These are phyloP conservation scores for Colletotrichum plurivorum DNA, from an alignment of 2,329 filamentous ascomycete genomes.

Conservation along the genomic window DNA sequence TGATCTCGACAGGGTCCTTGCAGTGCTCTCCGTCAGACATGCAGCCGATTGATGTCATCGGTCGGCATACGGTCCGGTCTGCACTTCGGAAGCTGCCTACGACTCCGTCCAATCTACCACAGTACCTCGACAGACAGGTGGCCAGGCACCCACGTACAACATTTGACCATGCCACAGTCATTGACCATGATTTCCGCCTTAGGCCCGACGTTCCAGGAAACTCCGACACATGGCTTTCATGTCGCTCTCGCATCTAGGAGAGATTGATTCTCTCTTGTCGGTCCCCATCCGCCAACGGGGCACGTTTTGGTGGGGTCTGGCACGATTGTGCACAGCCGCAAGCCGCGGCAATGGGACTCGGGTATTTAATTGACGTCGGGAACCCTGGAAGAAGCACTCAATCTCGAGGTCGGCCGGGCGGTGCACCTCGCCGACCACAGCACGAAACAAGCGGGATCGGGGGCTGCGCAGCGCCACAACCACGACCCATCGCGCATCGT, in stretches of 20 bases:
- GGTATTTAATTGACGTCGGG: slow-evolving; percentile 10
- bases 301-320: slow-evolving; percentile 12
- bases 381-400: slow-evolving; percentile 8
- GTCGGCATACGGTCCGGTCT: slow-evolving; percentile 9
- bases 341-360: slow-evolving; percentile 24
- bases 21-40: slow-evolving; percentile 10
- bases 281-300: slow-evolving; percentile 16
- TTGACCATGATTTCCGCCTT: slow-evolving; percentile 13
- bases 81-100: background rate
- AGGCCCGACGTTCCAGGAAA: slow-evolving; percentile 2
- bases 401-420: slow-evolving; percentile 18
- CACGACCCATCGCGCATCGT: background rate
- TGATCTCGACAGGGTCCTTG: slow-evolving; percentile 12
- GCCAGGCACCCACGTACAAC: slow-evolving; percentile 8
- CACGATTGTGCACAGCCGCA: slow-evolving; percentile 37
- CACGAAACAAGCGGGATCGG: slow-evolving; percentile 25
- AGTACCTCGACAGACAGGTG: background rate
- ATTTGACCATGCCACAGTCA: background rate
- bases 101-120: no score
- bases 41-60: slow-evolving; percentile 37
- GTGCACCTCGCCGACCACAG: slow-evolving; percentile 28
- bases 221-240: background rate
- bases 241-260: slow-evolving; percentile 28
- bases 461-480: slow-evolving; percentile 34
- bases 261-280: background rate